Evolutionary conservation across 2,329 filamentous ascomycete species (phyloP).

Genomic region (Fusarium sp.): DNA sequence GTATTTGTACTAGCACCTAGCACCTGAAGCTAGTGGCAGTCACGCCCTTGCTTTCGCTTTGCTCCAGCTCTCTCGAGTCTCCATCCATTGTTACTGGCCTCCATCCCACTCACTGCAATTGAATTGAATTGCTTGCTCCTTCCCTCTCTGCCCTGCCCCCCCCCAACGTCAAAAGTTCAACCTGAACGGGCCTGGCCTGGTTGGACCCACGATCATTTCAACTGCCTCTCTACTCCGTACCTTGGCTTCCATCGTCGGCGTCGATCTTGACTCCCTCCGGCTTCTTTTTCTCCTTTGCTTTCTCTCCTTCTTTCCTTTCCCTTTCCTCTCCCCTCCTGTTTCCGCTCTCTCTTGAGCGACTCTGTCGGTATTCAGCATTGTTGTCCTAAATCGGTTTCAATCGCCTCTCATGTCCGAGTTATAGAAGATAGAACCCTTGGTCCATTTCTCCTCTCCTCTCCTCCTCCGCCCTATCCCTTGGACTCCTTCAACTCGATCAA

Average conservation of each 20-base stretch:
- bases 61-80: slow-evolving; percentile 5
- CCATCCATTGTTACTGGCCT: slow-evolving; percentile 6
- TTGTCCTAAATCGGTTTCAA: slow-evolving; percentile 7
- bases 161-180: neutral
- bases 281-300: slow-evolving; percentile 37
- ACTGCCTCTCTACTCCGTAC: neutral
- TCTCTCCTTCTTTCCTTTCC: slow-evolving; percentile 18
- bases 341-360: slow-evolving; percentile 43
- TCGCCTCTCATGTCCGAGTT: slow-evolving; percentile 53
- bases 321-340: slow-evolving; percentile 15
- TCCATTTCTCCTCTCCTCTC: slow-evolving; percentile 31
- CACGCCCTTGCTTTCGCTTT: slow-evolving; percentile 27
- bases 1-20: slow-evolving; percentile 20
- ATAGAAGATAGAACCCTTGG: slow-evolving; percentile 54
- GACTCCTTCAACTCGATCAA: slow-evolving; percentile 29
- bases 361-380: slow-evolving; percentile 15
- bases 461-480: slow-evolving; percentile 29
- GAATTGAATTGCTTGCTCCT: neutral
- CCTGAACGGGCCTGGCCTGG: neutral
- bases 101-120: neutral
- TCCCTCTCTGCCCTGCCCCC: neutral
- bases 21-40: slow-evolving; percentile 33
- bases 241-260: slow-evolving; percentile 35
- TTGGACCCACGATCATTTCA: slow-evolving; percentile 43
- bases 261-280: slow-evolving; percentile 41